Evolutionary conservation across 78 protist genomes (phyloP), one percentile per base, ranked within the genome.

Genomic region (Speleostelium caveatum): DNA sequence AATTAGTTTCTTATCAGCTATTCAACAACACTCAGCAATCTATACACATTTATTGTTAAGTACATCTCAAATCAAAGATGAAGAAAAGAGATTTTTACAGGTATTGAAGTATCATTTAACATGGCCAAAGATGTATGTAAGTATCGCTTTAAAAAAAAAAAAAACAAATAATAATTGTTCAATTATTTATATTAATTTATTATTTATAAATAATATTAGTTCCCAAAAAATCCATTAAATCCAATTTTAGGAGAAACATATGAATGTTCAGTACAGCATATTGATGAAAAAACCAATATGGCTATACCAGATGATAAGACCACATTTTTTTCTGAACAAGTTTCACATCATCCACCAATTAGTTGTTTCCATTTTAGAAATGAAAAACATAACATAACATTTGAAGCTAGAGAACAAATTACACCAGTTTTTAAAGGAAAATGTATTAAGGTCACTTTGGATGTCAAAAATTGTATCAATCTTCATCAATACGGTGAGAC

Each of bases 341-440:
- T 80, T 21, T 68, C 78, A 32, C 89, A 80, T 56, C 89, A 80
- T 80, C 89, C 89, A 80, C 89, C 89, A 4, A 30, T 80, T 17
- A 68, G 78, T 26, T 49, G 69, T 26, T 80, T 80, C 72, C 75
- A 80, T 41, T 80, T 80, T 58, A 10, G 10, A 19, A 80, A 80
- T 58, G 89, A 80, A 28, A 80, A 80, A 68, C 89, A 80, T 33
- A 55, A 55, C 1, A 68, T 80, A 32, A 24, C 24, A 68, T 53
- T 68, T 33, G 77, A 66, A 2, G 36, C 78, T 0, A 53, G 39
- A 66, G 49, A 80, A 58, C 89, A 80, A 41, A 80, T 80, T 51
- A 80, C 89, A 14, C 89, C 89, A 80, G 89, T 80, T 38, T 80
- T 80, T 69, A 80, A 80, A 32, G 89, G 89, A n/a, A 80, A 80